Base-by-base conservation (phyloP, 148 eudicot genomes). In the Salicornia ramosissima region DNA sequence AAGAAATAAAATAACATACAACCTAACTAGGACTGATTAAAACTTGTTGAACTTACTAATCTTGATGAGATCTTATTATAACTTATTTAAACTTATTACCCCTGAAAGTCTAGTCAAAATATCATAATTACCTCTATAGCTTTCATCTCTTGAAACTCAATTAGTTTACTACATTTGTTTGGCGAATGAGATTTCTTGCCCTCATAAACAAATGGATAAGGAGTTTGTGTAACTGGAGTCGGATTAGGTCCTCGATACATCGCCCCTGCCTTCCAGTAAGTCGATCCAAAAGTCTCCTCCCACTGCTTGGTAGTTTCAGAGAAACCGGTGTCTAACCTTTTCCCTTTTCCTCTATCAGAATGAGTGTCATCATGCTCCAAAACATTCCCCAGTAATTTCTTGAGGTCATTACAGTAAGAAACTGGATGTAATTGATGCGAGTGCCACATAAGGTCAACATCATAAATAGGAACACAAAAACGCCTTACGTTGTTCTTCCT, bases 371-470 rank as follows among this genome's bases (percentile, higher is more conserved):
- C 99, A 72, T 95, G 99, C 64, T 87, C 91, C 64, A 94, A 83
- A 60, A 95, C 88, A 75, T 85, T 91, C 21, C 94, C 97, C 71
- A 94, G 70, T 67, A 86, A 11, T 33, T 75, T 59, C 2, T 30
- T 33, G 16, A 91, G 86, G 75, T 95, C 99, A 34, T 84, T 78
- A 69, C 88, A 83, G 65, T 95, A 95, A 66, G 82, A 74, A 68
- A 67, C 73, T 39, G 99, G 87, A 73, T 89, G 74, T 57, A 91
- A 74, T 78, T 95, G 99, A 74, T 95, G 99, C 56, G 97, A 76
- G 82, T 95, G 99, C 99, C 99, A 95, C 52, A 95, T 91, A 42
- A 95, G 91, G 80, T 95, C 99, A 71, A 95, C 75, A 77, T 95
- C 99, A 66, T 91, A 91, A 77, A 96, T 87, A 42, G 99, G 99